Base-by-base conservation (phyloP, 1,284 basidiomycete species). In the Coriolopsis trogii region DNA sequence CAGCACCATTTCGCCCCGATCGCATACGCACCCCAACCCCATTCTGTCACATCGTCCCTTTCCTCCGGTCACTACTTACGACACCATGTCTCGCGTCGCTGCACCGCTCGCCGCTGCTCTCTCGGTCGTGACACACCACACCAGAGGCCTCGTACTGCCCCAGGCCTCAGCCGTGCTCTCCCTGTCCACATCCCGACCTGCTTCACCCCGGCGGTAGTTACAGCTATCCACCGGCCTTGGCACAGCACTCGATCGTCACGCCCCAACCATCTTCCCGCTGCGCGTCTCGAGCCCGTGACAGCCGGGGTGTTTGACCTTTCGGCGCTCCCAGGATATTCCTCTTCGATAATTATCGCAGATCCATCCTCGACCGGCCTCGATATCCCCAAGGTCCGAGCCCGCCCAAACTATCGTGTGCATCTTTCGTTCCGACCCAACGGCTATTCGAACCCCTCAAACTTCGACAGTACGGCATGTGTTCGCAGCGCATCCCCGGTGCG, bases 331-430 rank as follows among this genome's bases (percentile, higher is more conserved):
- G n/a, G n/a, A n/a, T n/a, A n/a, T n/a, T n/a, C n/a, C n/a, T n/a
- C n/a, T n/a, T n/a, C 37, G 49, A 46, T 34, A 39, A 43, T 31
- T 38, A 48, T 49, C 53, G 53, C 39, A 48, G 49, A 50, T 55
- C 49, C 28, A 34, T n/a, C 49, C 34, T 51, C 30, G 30, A 41
- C 49, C 15, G 6, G 44, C 30, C 30, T 55, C 46, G 41, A 50
- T 50, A 44, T 47, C 40, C 25, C 44, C 13, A 28, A 37, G 34
- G 28, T 25, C 41, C 39, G 44, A 28, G 24, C 15, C 30, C 40
- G 23, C n/a, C 15, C 20, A 41, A 38, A 39, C 34, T 36, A 38
- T 46, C 42, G 41, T 56, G 50, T 38, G 42, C 31, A 29, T 34
- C 25, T 16, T 29, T n/a, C n/a, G n/a, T 28, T 34, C 23, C 30